These are phyloP conservation scores for Aspergillus luchuensis DNA, from an alignment of 2,329 filamentous ascomycete species.

Conservation along the genomic window DNA sequence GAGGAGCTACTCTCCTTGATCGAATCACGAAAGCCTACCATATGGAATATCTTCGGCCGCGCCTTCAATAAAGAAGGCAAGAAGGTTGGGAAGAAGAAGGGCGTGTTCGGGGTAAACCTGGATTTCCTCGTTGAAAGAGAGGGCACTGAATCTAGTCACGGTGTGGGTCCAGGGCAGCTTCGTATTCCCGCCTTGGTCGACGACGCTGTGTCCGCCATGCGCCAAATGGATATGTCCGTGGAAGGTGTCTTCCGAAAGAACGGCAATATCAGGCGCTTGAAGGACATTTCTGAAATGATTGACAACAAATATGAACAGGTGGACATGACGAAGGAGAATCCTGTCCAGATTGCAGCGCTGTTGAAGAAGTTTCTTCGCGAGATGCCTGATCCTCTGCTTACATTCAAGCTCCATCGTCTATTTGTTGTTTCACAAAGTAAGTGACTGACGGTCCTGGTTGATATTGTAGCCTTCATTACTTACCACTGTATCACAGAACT, in stretches of 20 bases:
- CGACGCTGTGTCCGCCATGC: conserved; percentile 90
- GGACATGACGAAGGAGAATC: conserved; percentile 83
- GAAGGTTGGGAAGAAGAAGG: conserved; percentile 83
- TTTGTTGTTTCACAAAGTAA: conserved; percentile 85
- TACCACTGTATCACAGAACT: conserved; percentile 59
- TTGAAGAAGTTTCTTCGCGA: conserved; percentile 94
- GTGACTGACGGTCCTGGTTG: conserved; percentile 31
- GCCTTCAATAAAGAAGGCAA: conserved; percentile 80
- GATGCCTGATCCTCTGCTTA: conserved; percentile 90
- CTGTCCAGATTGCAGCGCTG: conserved; percentile 89
- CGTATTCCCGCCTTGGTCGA: conserved; percentile 94
- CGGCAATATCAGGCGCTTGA: conserved; percentile 92
- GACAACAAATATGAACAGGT: conserved; percentile 84
- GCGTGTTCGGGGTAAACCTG: conserved; percentile 85
- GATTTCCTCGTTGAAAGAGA: conserved; percentile 90
- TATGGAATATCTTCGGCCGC: conserved; percentile 98
- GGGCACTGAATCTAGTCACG: conserved; percentile 95
- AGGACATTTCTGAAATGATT: conserved; percentile 81
- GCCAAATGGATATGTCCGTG: conserved; percentile 98
- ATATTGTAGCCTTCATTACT: background rate
- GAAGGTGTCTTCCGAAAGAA: conserved; percentile 99
- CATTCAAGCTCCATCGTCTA: conserved; percentile 87
- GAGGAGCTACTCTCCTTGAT: conserved; percentile 92
- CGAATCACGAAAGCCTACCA: conserved; percentile 87
- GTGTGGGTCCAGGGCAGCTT: conserved; percentile 86